Conservation (phyloP, 2,329 filamentous ascomycete genomes). For the Davidsoniella australis region DNA sequence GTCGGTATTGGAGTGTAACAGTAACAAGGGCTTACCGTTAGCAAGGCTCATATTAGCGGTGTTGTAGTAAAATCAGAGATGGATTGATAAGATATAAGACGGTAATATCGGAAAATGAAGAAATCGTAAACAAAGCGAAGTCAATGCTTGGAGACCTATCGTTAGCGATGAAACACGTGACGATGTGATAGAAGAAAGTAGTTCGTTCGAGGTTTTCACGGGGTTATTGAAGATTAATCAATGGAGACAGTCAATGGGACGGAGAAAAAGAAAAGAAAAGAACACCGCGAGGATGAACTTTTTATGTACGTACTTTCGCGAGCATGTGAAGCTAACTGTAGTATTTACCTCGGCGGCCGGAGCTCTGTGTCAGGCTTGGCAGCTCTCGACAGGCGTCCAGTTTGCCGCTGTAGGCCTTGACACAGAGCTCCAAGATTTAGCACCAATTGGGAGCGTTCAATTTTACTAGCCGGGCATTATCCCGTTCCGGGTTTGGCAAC, state of each 20-base stretch:
- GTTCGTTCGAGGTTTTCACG: neutral
- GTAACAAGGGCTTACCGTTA: conserved; percentile 6
- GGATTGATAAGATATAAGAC: neutral
- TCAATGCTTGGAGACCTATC: neutral
- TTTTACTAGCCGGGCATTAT: too few relatives aligned
- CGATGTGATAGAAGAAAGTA: too few relatives aligned
- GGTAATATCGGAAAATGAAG: neutral
- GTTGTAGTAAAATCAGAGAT: too few relatives aligned
- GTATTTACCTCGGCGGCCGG: neutral
- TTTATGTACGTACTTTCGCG: too few relatives aligned
- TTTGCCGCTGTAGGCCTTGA: too few relatives aligned
- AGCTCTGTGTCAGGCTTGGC: too few relatives aligned
- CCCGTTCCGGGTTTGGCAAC: too few relatives aligned
- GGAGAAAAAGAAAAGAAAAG: neutral
- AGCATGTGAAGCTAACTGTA: neutral
- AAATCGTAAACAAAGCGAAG: neutral
- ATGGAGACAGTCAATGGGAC: too few relatives aligned
- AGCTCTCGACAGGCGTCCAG: too few relatives aligned
- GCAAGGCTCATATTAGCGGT: conserved; percentile 7
- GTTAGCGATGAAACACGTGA: neutral
- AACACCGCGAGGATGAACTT: neutral
- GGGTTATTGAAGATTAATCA: neutral
- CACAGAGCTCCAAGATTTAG: too few relatives aligned
- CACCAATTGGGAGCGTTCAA: too few relatives aligned
- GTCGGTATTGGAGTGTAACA: neutral